Conservation (phyloP, 1,284 basidiomycete genomes). For the Ustilago cynodontis region DNA sequence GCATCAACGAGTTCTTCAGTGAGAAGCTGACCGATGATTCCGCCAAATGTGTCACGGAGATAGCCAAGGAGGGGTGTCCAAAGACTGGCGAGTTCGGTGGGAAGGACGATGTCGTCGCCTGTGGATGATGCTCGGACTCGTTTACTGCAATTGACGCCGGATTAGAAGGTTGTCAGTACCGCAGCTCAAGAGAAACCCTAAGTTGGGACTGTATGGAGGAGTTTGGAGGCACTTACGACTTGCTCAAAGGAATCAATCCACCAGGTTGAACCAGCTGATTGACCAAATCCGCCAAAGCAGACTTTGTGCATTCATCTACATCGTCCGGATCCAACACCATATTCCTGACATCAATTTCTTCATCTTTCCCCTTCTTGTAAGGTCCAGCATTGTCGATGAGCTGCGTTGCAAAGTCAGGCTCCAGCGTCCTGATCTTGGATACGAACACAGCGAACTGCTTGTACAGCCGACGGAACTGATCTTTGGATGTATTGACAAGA, state of each 20-base stretch:
- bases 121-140: conserved; percentile 11
- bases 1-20: conserved; percentile 35
- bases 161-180: background rate
- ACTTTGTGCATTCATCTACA: conserved; percentile 41
- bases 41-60: conserved; percentile 31
- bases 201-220: too few species aligned
- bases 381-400: conserved; percentile 19
- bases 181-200: too few species aligned
- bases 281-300: conserved; percentile 30
- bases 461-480: conserved; percentile 37
- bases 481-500: conserved; percentile 32
- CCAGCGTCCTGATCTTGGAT: conserved; percentile 25
- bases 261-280: conserved; percentile 37
- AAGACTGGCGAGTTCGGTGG: conserved; percentile 18
- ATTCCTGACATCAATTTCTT: conserved; percentile 19
- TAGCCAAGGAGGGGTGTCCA: conserved; percentile 43
- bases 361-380: conserved; percentile 28
- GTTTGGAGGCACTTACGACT: conserved; percentile 3
- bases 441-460: conserved; percentile 48
- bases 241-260: conserved; percentile 44
- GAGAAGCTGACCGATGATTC: conserved; percentile 32
- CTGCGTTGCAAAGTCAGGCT: conserved; percentile 32
- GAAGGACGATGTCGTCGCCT: conserved; percentile 16
- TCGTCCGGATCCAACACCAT: conserved; percentile 38
- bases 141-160: conserved; percentile 8